These are phyloP conservation scores for Monosporascus sp. DNA, from an alignment of 2,329 filamentous ascomycete genomes.

Conservation along the genomic window DNA sequence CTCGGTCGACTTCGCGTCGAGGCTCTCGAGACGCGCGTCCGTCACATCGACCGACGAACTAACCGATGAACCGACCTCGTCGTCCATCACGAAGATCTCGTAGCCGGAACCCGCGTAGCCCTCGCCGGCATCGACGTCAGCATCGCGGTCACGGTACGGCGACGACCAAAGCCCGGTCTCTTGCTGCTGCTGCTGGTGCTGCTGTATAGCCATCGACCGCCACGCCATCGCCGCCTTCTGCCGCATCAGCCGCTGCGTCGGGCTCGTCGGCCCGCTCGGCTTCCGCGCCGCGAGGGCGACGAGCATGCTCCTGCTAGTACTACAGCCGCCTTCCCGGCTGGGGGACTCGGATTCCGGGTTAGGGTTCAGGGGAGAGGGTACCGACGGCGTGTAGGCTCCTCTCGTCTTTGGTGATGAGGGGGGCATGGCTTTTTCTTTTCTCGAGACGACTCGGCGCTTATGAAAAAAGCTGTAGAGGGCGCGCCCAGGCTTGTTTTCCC, in stretches of 20 bases:
- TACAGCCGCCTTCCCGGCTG: background rate
- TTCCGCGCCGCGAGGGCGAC: slow-evolving; percentile 6
- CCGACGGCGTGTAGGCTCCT: background rate
- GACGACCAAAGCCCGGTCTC: too few species aligned
- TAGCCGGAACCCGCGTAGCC: background rate
- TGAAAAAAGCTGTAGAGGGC: too few species aligned
- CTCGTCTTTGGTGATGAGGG: background rate
- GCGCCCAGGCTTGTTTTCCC: too few species aligned
- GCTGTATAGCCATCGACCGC: slow-evolving; percentile 28
- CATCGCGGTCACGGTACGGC: background rate
- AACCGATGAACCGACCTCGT: too few species aligned
- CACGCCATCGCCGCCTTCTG: slow-evolving; percentile 38
- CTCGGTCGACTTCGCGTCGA: too few species aligned
- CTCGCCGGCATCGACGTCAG: background rate
- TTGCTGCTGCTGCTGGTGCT: slow-evolving; percentile 1
- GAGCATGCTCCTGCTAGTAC: background rate
- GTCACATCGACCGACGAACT: too few species aligned
- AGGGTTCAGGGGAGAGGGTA: background rate
- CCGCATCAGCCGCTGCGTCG: slow-evolving; percentile 36
- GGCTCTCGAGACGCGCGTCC: too few species aligned
- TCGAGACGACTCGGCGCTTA: too few species aligned
- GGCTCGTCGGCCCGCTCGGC: slow-evolving; percentile 26
- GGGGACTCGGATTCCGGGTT: background rate
- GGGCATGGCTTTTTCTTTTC: background rate
- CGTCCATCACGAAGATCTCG: too few species aligned